These are phyloP conservation scores for Dioscorea cayenensis DNA, from an alignment of 116 monocot species.

Conservation along the genomic window DNA sequence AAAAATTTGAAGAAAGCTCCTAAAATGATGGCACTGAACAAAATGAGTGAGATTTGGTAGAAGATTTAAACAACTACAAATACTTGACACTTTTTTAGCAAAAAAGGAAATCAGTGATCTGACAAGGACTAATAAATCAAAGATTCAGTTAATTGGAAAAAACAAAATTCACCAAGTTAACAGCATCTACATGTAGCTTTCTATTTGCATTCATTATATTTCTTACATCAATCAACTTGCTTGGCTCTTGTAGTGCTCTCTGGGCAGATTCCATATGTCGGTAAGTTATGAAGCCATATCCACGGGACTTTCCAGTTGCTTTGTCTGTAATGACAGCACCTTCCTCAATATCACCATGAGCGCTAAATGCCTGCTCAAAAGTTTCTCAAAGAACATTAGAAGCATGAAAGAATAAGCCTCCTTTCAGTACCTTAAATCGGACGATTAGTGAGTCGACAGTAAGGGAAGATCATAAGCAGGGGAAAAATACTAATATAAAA, in stretches of 20 bases:
- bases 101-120: too few species aligned
- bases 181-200: background rate
- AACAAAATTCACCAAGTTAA: background rate
- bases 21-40: too few species aligned
- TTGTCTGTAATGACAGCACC: conserved; percentile 55
- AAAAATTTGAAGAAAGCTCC: too few species aligned
- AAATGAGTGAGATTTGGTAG: too few species aligned
- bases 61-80: too few species aligned
- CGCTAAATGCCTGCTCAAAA: conserved; percentile 23
- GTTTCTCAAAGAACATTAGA: background rate
- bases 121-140: too few species aligned
- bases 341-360: conserved; percentile 56
- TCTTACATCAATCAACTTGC: conserved; percentile 57
- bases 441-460: background rate
- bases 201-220: background rate
- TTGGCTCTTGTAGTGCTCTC: conserved; percentile 37
- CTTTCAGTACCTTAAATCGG: background rate
- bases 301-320: conserved; percentile 53
- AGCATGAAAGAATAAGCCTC: background rate
- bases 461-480: background rate
- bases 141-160: too few species aligned
- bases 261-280: conserved; percentile 41
- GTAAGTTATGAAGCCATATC: conserved; percentile 55
- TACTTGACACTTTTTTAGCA: too few species aligned
- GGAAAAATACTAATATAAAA: background rate